Percentiles rank a stretch among this genome's conserved stretches.
Conservation (phyloP, 345 rosid species). For the Lepidium africanum region DNA sequence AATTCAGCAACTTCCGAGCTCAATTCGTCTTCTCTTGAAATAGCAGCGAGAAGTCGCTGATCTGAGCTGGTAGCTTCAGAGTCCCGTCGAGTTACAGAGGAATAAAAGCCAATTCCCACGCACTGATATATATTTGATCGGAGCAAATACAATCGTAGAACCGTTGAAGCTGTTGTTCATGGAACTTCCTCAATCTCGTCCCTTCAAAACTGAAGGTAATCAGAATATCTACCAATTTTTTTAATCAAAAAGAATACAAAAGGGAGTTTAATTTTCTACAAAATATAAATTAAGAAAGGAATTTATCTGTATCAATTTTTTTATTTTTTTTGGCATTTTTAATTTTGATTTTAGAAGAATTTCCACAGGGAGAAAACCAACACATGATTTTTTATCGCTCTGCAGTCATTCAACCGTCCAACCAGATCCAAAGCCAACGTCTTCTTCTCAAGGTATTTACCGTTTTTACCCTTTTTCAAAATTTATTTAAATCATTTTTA, state of each 20-base stretch:
- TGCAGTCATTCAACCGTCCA: constrained; percentile 68
- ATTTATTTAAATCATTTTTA: not conserved
- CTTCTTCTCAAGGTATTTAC: constrained; percentile 58
- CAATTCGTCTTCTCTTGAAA: not conserved
- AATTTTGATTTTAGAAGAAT: constrained; percentile 31
- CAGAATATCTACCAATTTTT: not conserved
- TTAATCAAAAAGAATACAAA: not conserved
- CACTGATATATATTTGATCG: not conserved
- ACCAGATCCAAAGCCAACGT: constrained; percentile 56
- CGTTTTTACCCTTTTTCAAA: constrained; percentile 14
- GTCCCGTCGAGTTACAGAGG: not conserved
- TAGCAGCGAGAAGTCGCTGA: constrained; percentile 20
- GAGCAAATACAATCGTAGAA: not conserved
- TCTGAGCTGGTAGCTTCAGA: constrained; percentile 25
- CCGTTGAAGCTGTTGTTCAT: constrained; percentile 24
- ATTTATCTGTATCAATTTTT: not conserved
- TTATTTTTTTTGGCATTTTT: not conserved
- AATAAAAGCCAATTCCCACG: not conserved
- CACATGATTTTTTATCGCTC: constrained; percentile 85
- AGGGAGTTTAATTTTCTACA: not conserved
- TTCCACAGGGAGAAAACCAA: constrained; percentile 77
- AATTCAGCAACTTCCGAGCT: constrained; percentile 1
- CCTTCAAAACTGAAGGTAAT: constrained; percentile 63
- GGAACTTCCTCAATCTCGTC: constrained; percentile 87
- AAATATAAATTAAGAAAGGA: not conserved